Base-by-base conservation (phyloP, 441 rosid species). In the Capsella rubella region DNA sequence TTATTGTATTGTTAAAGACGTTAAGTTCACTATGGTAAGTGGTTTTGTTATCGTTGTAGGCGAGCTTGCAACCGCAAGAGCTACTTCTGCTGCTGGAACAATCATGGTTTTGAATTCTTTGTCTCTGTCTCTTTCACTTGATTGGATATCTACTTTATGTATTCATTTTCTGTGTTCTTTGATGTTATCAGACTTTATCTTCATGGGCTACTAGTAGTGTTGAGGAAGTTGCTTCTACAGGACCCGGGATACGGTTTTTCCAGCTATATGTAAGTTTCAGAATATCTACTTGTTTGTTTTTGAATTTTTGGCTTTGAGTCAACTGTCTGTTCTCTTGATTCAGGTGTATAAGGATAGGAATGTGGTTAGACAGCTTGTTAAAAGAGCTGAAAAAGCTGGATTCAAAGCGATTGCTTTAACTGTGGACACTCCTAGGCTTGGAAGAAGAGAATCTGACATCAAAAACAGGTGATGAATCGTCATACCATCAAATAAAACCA, bases 321-420 rank as follows among this genome's bases (percentile, higher is more conserved):
- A 18, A 4, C 5, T 46, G 14, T 71, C 51, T 11, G 29, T 42
- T 43, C 42, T 69, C 42, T 21, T 73, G 50, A 8, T 67, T 57
- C 83, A 95, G 98, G 97, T 95, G 21, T 76, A 64, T 74, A 93
- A 87, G 70, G 90, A 95, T 78, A 89, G 98, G 82, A 84, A 91
- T 64, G 82, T 95, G 69, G 99, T 89, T n/a, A 82, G 84, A 29
- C 95, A 95, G 80, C 91, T 91, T 32, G 97, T 95, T 57, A 87
- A 85, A 75, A 85, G 99, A 82, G 99, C 99, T 31, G 98, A 93
- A 76, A 83, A 82, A 82, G 99, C 98, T 66, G 98, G 98, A 63
- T 95, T 91, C 82, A 92, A 87, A 83, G 98, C 97, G 9, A 91
- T 95, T 79, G 97, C 91, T 74, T 94, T 95, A 47, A 95, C 99